phyloP scores from a whole-genome alignment of 2,329 filamentous ascomycete species.

The Calycina marina region DNA sequence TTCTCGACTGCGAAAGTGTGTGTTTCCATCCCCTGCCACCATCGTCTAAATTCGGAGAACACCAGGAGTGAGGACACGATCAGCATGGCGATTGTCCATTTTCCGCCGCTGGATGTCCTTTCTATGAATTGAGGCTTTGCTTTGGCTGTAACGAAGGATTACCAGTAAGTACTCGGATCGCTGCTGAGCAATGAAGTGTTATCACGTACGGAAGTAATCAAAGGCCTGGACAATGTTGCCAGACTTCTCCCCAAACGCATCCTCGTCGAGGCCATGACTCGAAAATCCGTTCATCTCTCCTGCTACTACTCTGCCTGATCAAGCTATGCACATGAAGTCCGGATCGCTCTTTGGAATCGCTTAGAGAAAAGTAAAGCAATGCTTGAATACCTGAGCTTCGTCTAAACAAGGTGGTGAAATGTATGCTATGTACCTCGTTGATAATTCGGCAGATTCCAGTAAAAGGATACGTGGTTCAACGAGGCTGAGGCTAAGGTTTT shows the following conservation, averaged over 20 bases:
- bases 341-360: too few species aligned
- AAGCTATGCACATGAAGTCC: neutral
- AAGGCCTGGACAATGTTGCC: slow-evolving; percentile 67
- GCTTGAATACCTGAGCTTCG: too few species aligned
- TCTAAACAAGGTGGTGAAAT: too few species aligned
- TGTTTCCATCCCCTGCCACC: slow-evolving; percentile 72
- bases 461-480: too few species aligned
- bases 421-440: too few species aligned
- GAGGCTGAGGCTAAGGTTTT: too few species aligned
- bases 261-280: slow-evolving; percentile 57
- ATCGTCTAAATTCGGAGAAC: slow-evolving; percentile 63
- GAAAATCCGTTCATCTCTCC: slow-evolving; percentile 59
- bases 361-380: too few species aligned
- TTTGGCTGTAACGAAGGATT: slow-evolving; percentile 50
- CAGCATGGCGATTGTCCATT: slow-evolving; percentile 80
- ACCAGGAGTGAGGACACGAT: slow-evolving; percentile 61
- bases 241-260: slow-evolving; percentile 61
- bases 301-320: neutral
- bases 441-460: too few species aligned
- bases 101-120: slow-evolving; percentile 71
- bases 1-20: slow-evolving; percentile 93
- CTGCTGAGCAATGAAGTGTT: neutral
- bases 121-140: slow-evolving; percentile 88
- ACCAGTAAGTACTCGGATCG: neutral
- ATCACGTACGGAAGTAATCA: slow-evolving; percentile 80